Percentiles rank a stretch among this genome's conserved stretches.
Conservation (phyloP, 176 grass and related monocot genomes). For the Rhynchospora pubera region DNA sequence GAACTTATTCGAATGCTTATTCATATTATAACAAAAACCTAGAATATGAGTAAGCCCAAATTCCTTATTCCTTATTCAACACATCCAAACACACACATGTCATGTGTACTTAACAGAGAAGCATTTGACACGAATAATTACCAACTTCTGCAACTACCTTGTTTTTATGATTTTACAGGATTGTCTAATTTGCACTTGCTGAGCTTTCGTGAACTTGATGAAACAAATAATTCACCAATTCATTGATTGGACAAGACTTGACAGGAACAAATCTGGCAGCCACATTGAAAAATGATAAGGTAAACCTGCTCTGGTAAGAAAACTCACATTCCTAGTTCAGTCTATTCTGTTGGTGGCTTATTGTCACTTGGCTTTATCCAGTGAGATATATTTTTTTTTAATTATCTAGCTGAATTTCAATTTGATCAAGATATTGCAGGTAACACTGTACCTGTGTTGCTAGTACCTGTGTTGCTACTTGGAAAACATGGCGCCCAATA, state of each 20-base stretch:
- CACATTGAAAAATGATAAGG: not conserved
- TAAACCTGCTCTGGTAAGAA: not conserved
- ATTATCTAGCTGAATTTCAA: not conserved
- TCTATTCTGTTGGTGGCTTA: not conserved
- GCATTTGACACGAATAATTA: not conserved
- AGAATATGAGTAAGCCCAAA: no score
- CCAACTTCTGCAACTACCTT: not conserved
- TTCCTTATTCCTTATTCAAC: no score
- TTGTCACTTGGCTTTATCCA: not conserved
- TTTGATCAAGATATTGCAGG: not conserved
- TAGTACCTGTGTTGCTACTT: no score
- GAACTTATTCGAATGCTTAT: no score
- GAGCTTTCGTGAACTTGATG: not conserved
- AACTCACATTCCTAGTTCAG: not conserved
- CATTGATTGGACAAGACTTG: not conserved
- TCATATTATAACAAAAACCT: no score
- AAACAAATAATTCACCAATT: not conserved
- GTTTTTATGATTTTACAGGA: not conserved
- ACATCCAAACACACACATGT: no score
- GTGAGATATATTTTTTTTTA: not conserved
- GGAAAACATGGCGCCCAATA: not conserved
- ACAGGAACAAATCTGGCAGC: not conserved
- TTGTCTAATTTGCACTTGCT: not conserved
- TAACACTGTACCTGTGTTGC: not conserved
- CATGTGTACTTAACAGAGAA: no score